A percentile compares a stretch with the other conserved stretches of the same genome.
phyloP scores from a whole-genome alignment of 805 yeast genomes.

The Candida berthetii region DNA sequence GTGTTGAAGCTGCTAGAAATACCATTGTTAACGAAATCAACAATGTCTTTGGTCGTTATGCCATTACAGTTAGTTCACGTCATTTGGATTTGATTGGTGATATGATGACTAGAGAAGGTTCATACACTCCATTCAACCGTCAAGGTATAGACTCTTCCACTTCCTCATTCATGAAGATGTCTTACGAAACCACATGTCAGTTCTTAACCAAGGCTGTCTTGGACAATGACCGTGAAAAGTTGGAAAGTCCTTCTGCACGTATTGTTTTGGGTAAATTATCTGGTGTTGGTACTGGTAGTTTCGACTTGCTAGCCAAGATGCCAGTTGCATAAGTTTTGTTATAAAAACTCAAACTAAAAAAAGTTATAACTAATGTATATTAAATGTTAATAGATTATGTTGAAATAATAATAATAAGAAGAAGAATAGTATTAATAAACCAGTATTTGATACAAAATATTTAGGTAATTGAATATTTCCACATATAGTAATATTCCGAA shows the following conservation, averaged over 20 bases:
- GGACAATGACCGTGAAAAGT: constrained; percentile 82
- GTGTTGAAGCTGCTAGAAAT: constrained; percentile 98
- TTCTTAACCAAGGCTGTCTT: constrained; percentile 94
- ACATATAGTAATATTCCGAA: not conserved
- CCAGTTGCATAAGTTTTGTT: constrained; percentile 10
- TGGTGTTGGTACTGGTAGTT: constrained; percentile 93
- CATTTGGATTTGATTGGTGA: constrained; percentile 97
- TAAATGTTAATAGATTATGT: not conserved
- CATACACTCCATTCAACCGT: constrained; percentile 93
- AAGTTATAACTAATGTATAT: not conserved
- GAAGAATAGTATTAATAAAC: too few species aligned
- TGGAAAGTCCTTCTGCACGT: constrained; percentile 90
- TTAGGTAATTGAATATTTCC: not conserved
- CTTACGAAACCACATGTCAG: constrained; percentile 97
- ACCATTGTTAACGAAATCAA: constrained; percentile 95
- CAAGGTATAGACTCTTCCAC: constrained; percentile 96
- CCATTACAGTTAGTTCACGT: constrained; percentile 86
- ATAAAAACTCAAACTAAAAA: not conserved
- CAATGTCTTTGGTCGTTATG: constrained; percentile 93
- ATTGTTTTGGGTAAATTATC: constrained; percentile 88
- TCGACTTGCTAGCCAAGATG: constrained; percentile 58
- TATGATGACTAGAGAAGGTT: constrained; percentile 99
- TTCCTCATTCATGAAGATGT: constrained; percentile 97
- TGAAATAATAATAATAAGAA: too few species aligned
- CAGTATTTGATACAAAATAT: too few species aligned